A percentile compares a stretch with the other conserved stretches of the same genome.
These are phyloP conservation scores for Parietaria judaica DNA, from an alignment of 306 rosid genomes.

Conservation along the genomic window DNA sequence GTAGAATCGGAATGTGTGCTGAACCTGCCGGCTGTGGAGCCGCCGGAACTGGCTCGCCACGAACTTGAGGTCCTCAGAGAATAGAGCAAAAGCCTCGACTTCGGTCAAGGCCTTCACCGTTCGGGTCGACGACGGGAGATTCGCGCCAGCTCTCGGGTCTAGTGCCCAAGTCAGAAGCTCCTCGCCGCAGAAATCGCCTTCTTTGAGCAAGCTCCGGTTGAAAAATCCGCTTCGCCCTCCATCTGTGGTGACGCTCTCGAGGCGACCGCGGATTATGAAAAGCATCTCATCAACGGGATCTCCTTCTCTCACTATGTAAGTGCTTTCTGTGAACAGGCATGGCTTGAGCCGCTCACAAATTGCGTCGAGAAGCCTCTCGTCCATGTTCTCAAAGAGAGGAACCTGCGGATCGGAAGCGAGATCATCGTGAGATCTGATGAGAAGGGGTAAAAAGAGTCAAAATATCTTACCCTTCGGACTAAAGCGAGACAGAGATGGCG, in stretches of 20 bases:
- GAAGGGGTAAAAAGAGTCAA: neutral
- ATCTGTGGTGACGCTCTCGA: slow-evolving; percentile 93
- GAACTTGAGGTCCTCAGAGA: slow-evolving; percentile 85
- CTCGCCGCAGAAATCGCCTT: slow-evolving; percentile 95
- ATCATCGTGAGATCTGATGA: slow-evolving; percentile 4
- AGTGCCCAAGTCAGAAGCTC: slow-evolving; percentile 98
- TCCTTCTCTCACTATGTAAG: slow-evolving; percentile 89
- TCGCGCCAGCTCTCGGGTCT: slow-evolving; percentile 93
- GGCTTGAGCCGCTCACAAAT: slow-evolving; percentile 96
- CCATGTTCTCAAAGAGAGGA: slow-evolving; percentile 91
- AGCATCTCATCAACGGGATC: slow-evolving; percentile 99
- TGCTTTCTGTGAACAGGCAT: slow-evolving; percentile 67
- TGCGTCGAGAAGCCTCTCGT: slow-evolving; percentile 95
- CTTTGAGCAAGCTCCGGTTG: slow-evolving; percentile 71
- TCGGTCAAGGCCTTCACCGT: slow-evolving; percentile 80
- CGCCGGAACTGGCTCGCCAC: slow-evolving; percentile 97
- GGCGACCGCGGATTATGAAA: slow-evolving; percentile 94
- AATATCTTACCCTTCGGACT: slow-evolving; percentile 85
- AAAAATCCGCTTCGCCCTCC: slow-evolving; percentile 97
- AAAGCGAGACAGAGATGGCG: slow-evolving; percentile 94
- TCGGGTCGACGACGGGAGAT: slow-evolving; percentile 86
- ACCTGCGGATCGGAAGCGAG: slow-evolving; percentile 48
- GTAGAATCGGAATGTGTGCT: slow-evolving; percentile 94
- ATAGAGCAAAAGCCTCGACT: slow-evolving; percentile 89
- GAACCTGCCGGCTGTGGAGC: slow-evolving; percentile 97